Base-by-base conservation (phyloP, 2,329 filamentous ascomycete genomes). In the Penicillium olsonii region DNA sequence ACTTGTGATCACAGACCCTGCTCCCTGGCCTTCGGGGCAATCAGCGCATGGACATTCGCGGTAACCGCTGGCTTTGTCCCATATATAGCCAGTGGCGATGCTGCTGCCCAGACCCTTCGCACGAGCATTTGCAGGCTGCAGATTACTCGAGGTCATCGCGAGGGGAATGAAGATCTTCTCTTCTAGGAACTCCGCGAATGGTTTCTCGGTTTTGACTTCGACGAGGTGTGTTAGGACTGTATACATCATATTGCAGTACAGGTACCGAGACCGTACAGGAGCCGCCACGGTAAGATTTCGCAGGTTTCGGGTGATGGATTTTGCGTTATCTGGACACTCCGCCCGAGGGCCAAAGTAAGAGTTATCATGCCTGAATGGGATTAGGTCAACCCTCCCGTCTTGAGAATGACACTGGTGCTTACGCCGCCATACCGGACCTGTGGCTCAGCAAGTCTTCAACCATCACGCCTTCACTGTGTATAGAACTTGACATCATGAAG, bases 371-470 rank as follows among this genome's bases (percentile, higher is more conserved):
- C 67, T 75, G 3, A 42, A 54, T n/a, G 31, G n/a, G 19, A 27
- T 20, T 42, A 17, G 34, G 41, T 34, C n/a, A 31, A 42, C 12
- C 19, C 50, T 57, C 14, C 45, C 50, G 15, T 50, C 51, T 59
- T 43, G 11, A 60, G 27, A 19, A n/a, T 17, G 34, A 19, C 10
- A 8, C 4, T 31, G 27, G 10, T 17, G 27, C 75, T 60, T 75
- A 77, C 31, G 68, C 54, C 1, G 79, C 68, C 50, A 80, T 68
- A 9, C 81, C 80, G 0, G 75, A 78, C 4, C 79, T 71, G 57
- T 84, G 81, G 42, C 74, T 73, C 1, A 81, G 68, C 2, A 78
- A 74, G 48, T 84, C 82, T 47, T 83, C 77, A 6, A 84, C 62
- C 0, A 78, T 84, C 34, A 81, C 62, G 51, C 78, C 72, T 19